Percentiles rank a stretch among this genome's conserved stretches.
Evolutionary conservation across 2,329 filamentous ascomycete species (phyloP).

Genomic region (Trichoderma koningii): DNA sequence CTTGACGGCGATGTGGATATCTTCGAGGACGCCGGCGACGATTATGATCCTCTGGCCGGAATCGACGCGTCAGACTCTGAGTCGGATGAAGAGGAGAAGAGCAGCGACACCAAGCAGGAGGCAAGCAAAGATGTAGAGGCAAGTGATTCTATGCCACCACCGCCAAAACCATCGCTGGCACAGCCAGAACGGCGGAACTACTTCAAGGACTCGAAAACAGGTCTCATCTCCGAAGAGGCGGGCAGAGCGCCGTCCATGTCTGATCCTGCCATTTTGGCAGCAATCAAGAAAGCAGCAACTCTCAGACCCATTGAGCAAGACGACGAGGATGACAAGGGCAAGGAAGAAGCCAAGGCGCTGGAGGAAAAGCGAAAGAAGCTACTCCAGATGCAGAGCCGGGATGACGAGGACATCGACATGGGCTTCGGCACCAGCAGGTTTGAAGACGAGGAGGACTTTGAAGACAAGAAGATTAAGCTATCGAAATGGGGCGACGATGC

Average conservation of each 20-base stretch:
- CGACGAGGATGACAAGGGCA: constrained; percentile 43
- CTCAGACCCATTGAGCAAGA: constrained; percentile 53
- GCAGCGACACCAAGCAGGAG: constrained; percentile 37
- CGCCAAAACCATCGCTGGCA: constrained; percentile 44
- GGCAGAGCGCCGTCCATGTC: constrained; percentile 59
- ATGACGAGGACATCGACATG: constrained; percentile 90
- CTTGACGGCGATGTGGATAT: constrained; percentile 63
- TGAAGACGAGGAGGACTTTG: constrained; percentile 84
- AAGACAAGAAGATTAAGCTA: constrained; percentile 67
- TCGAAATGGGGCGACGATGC: constrained; percentile 64
- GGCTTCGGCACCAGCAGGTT: constrained; percentile 88
- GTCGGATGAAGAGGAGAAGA: constrained; percentile 48
- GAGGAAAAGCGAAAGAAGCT: constrained; percentile 73
- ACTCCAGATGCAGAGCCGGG: constrained; percentile 71
- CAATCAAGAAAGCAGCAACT: constrained; percentile 79
- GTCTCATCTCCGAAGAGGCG: constrained; percentile 55
- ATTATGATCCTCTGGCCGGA: constrained; percentile 67
- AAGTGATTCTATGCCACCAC: constrained; percentile 48
- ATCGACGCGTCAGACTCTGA: constrained; percentile 51
- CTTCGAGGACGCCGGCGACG: constrained; percentile 65
- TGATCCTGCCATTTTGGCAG: constrained; percentile 79
- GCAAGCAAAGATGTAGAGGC: constrained; percentile 31
- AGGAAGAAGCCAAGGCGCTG: constrained; percentile 55
- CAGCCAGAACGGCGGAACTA: constrained; percentile 56
- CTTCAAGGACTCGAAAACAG: constrained; percentile 61